Evolutionary conservation across 805 yeast species (phyloP), one percentile per base, ranked within the genome.

Genomic region (Lipomyces starkeyi): DNA sequence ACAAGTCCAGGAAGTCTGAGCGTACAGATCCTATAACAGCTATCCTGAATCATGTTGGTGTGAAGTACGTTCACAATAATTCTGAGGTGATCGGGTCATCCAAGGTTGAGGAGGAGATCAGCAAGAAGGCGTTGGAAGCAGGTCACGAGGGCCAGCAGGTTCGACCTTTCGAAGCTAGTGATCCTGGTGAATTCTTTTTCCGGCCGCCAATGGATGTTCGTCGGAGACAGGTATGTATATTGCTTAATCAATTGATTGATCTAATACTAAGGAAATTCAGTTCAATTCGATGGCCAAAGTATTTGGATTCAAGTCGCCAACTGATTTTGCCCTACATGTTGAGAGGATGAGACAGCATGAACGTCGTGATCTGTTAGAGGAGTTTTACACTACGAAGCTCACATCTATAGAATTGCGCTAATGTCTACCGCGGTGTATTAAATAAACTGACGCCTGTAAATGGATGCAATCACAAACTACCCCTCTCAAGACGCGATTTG

Each of bases 401-500:
- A n/a, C 49, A 43, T 43, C 22, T 43, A n/a, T 17, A 43, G 49
- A 43, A 1, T n/a, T 43, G 20, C 49, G 49, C 49, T 43, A 43
- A n/a, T 43, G 49, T n/a, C 22, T 17, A n/a, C 9, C 22, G 40
- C 17, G 9, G 20, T 17, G 22, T n/a, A n/a, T n/a, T 13, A 17
- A 43, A 35, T 35, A 35, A 11, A n/a, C 3, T 17, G 20, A 43
- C 5, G 3, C 22, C 22, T 17, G 49, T 43, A 43, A 43, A 43
- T n/a, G 11, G 20, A 43, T 43, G 20, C 20, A 17, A 43, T 53
- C 34, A 53, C 34, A 53, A 53, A 29, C 56, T 53, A 6, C 56
- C 56, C 22, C 17, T 53, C 56, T 84, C 79, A 59, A 85, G 78
- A 70, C 90, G 81, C 66, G 83, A 82, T 69, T 85, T 83, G 4